Evolutionary conservation across 2,329 filamentous ascomycete genomes (phyloP), one percentile per base, ranked within the genome.

Genomic region (Claviceps fusiformis): DNA sequence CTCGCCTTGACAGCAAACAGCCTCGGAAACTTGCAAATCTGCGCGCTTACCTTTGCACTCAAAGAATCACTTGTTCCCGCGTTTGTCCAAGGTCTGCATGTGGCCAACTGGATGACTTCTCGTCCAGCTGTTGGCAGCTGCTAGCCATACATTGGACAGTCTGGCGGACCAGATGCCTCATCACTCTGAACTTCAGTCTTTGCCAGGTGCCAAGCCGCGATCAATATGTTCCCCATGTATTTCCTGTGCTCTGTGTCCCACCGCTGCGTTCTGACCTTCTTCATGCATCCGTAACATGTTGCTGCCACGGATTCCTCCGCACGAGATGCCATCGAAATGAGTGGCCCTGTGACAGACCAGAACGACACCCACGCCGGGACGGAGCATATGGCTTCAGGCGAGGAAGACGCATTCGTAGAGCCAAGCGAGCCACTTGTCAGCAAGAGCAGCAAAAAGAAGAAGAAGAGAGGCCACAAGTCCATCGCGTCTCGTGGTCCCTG

Each of bases 401-500:
- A 54, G 10, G 15, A 43, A 24, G 44, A 29, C 27, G 17, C 9
- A 35, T 24, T 53, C 17, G 52, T 48, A 15, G 52, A 53, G 13
- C 33, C 52, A 33, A 11, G 17, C n/a, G 13, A 50, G 33, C 39
- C 45, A 31, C 50, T 29, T 3, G 33, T n/a, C 1, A 53, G 24
- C 33, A 47, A 53, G 35, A 43, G 54, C 41, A 61, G 60, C 58
- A 59, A 59, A 17, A 62, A 61, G 29, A 66, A 60, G 17, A 64
- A 41, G 29, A 60, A 52, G 24, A 33, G 44, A n/a, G 19, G 52
- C 24, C n/a, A 45, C 5, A 66, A 59, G 46, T 56, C 60, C 9
- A 5, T 49, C 1, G 50, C 57, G 3, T 43, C 57, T 8, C 68
- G 72, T 24, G 73, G 73, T 2, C 69, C 70, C 24, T 73, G 71